Base-by-base conservation (phyloP, 129 eudicot species). In the Flaveria trinervia region DNA sequence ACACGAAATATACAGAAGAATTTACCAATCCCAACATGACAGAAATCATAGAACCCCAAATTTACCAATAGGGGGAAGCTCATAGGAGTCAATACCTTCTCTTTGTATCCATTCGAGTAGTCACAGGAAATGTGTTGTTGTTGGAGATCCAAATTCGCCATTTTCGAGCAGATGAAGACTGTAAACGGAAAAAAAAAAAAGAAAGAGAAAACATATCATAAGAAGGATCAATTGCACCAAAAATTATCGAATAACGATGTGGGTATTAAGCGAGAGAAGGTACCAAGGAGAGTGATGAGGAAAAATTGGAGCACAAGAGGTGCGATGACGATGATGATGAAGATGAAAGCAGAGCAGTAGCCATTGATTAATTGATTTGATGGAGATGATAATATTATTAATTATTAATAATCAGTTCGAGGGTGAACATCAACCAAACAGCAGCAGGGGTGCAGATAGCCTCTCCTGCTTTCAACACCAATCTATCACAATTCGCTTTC, bases 41-140 rank as follows among this genome's bases (percentile, higher is more conserved):
- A 43, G 41, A 55, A 25, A 33, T 33, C 6, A 33, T 4, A 33
- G 1, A 28, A 20, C 43, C 65, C 16, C 23, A 56, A 17, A 23
- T n/a, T 36, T 43, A 65, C 18, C 15, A 64, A 68, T 0, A 33
- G 39, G 6, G 7, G 39, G 39, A 30, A 36, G 41, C 7, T 36
- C 41, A 36, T 4, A 30, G 36, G 36, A 30, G 5, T 3, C 36
- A 30, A 30, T 80, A 89, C 96, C 90, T 87, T 48, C 52, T 74
- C 30, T 67, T 80, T 65, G 80, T 45, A 68, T 72, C 78, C 65
- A 14, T n/a, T 50, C 81, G 41, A 77, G 51, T 72, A 30, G 36
- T 9, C 76, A 30, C 77, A 64, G 80, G 67, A 68, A 78, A 82
- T 17, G 46, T 26, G 57, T 26, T 56, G 26, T 12, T 54, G 12